Evolutionary conservation across 83 land plant species (phyloP).

Genomic region (Picea engelmannii): DNA sequence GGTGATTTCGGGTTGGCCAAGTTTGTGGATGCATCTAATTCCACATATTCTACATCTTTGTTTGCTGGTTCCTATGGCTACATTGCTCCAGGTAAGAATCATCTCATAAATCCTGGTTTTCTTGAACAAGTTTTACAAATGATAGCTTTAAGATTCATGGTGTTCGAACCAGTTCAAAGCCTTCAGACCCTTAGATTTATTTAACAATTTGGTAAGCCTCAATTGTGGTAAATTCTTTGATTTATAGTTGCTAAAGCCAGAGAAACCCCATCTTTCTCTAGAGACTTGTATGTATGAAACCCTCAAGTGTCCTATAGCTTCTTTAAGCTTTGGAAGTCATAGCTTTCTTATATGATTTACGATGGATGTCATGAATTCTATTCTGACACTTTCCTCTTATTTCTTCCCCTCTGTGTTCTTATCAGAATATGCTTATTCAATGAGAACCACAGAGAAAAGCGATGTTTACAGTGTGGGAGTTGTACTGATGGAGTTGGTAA

Average conservation of each 20-base stretch:
- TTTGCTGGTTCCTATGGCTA: slow-evolving; percentile 89
- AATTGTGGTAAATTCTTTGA: not conserved
- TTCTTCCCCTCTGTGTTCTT: not conserved
- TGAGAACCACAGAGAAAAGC: slow-evolving; percentile 81
- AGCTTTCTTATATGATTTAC: not conserved
- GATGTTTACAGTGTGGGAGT: slow-evolving; percentile 90
- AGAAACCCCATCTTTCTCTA: not conserved
- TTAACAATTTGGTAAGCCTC: not conserved
- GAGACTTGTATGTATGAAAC: not conserved
- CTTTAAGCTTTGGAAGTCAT: not conserved
- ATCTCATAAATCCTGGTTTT: not conserved
- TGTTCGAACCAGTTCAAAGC: not conserved
- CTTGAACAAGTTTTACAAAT: too few relatives aligned
- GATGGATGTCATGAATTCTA: not conserved
- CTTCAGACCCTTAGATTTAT: not conserved
- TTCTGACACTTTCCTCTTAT: not conserved
- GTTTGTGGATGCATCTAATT: slow-evolving; percentile 14
- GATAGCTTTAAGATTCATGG: too few relatives aligned
- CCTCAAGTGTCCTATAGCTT: not conserved
- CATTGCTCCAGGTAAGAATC: slow-evolving; percentile 79
- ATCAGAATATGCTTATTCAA: slow-evolving; percentile 77
- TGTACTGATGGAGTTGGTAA: slow-evolving; percentile 83
- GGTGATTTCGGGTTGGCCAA: slow-evolving; percentile 91
- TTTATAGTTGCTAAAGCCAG: not conserved
- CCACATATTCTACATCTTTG: slow-evolving; percentile 51